Evolutionary conservation across 371 early-diverging fungal genomes (phyloP).

Genomic region (Dichotomocladium elegans): DNA sequence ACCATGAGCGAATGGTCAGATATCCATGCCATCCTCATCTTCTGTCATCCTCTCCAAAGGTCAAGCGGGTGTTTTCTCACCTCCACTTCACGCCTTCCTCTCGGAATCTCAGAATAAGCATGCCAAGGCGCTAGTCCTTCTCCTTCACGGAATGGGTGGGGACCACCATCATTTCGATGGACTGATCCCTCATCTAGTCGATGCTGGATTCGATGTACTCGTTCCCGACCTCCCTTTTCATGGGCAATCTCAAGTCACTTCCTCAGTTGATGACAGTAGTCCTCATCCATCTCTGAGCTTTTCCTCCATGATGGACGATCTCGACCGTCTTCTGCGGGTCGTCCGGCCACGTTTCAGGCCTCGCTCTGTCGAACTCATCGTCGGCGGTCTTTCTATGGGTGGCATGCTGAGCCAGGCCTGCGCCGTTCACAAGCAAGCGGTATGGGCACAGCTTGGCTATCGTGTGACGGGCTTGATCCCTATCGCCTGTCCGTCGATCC

Average conservation of each 20-base stretch:
- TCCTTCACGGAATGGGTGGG: constrained; percentile 40
- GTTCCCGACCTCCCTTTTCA: constrained; percentile 29
- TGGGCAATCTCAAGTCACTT: constrained; percentile 24
- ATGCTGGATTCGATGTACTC: constrained; percentile 22
- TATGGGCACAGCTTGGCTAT: constrained; percentile 3
- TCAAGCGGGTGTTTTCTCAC: no score
- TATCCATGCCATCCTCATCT: no score
- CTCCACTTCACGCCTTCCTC: constrained; percentile 2
- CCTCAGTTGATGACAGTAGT: background rate
- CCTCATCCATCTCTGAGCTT: no score
- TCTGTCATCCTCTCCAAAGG: no score
- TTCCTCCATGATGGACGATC: constrained; percentile 14
- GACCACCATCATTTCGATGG: constrained; percentile 26
- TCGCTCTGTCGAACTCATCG: constrained; percentile 1
- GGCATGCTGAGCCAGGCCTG: constrained; percentile 27
- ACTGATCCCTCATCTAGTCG: constrained; percentile 8
- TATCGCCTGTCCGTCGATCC: constrained; percentile 23
- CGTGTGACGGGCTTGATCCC: constrained; percentile 15
- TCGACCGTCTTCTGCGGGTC: constrained; percentile 13
- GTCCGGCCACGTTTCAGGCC: background rate
- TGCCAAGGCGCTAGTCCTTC: constrained; percentile 3
- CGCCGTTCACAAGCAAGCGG: background rate
- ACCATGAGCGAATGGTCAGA: no score
- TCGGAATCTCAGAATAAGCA: background rate
- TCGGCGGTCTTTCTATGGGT: constrained; percentile 44